Percentiles rank a stretch among this genome's conserved stretches.
Evolutionary conservation across 257 asterid genomes (phyloP).

Genomic region (Cruciata laevipes): DNA sequence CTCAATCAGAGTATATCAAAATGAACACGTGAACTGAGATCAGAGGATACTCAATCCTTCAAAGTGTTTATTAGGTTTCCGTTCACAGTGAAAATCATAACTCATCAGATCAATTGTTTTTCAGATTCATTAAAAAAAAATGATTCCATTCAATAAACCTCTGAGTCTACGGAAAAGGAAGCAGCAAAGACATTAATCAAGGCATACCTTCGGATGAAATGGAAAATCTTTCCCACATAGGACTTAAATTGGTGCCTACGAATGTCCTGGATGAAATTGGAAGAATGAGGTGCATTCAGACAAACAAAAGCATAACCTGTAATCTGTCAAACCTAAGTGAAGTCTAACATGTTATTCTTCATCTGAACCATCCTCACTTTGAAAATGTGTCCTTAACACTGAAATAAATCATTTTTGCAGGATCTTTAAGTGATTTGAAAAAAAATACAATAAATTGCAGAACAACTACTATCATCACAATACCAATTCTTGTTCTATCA

Average conservation of each 20-base stretch:
- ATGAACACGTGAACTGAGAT: too few species aligned
- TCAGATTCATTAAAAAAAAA: too few species aligned
- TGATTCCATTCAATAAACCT: too few species aligned
- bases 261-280: conserved; percentile 56
- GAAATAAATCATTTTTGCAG: conserved; percentile 27
- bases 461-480: background rate
- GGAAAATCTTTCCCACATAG: conserved; percentile 77
- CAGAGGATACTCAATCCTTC: too few species aligned
- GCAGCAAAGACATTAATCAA: too few species aligned
- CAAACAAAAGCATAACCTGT: conserved; percentile 46
- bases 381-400: conserved; percentile 95
- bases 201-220: conserved; percentile 64
- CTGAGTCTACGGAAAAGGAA: too few species aligned
- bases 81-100: too few species aligned
- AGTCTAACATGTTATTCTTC: conserved; percentile 50
- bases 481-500: background rate
- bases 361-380: conserved; percentile 37
- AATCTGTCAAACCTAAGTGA: conserved; percentile 91
- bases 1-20: too few species aligned
- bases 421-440: background rate
- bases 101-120: too few species aligned
- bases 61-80: too few species aligned
- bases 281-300: conserved; percentile 18
- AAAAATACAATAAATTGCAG: background rate
- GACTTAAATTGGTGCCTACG: conserved; percentile 86